These are phyloP conservation scores for Plasmodium vivax DNA, from an alignment of 169 alveolate genomes.

Conservation along the genomic window DNA sequence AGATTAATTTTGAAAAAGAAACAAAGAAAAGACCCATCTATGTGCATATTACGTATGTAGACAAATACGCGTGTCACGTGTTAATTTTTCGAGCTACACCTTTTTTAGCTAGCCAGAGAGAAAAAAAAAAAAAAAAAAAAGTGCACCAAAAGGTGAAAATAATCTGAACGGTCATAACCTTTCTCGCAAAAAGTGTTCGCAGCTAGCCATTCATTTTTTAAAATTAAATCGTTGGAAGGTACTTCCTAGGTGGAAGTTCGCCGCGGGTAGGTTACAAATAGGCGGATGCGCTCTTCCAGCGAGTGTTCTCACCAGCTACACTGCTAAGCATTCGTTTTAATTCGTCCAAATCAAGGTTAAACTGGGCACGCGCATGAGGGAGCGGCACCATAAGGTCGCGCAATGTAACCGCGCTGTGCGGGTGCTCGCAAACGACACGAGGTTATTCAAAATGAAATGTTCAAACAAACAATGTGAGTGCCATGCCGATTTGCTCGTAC, in stretches of 20 bases:
- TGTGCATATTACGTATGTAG: not conserved
- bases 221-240: not conserved
- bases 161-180: not conserved
- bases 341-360: not conserved
- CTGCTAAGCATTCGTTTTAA: not conserved
- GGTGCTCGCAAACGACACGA: not conserved
- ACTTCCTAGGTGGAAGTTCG: not conserved
- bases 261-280: not conserved
- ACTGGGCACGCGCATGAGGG: not conserved
- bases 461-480: not conserved
- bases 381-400: not conserved
- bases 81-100: not conserved
- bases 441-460: not conserved
- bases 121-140: not conserved
- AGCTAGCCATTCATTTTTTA: not conserved
- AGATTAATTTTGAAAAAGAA: not conserved
- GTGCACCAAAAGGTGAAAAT: not conserved
- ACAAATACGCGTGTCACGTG: not conserved
- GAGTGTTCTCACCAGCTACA: not conserved
- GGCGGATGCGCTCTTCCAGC: not conserved
- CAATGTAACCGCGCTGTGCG: not conserved
- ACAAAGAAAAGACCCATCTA: not conserved
- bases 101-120: not conserved
- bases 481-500: not conserved
- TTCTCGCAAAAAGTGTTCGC: not conserved